phyloP scores from a whole-genome alignment of 768 basidiomycete genomes.

The Collybia nuda region DNA sequence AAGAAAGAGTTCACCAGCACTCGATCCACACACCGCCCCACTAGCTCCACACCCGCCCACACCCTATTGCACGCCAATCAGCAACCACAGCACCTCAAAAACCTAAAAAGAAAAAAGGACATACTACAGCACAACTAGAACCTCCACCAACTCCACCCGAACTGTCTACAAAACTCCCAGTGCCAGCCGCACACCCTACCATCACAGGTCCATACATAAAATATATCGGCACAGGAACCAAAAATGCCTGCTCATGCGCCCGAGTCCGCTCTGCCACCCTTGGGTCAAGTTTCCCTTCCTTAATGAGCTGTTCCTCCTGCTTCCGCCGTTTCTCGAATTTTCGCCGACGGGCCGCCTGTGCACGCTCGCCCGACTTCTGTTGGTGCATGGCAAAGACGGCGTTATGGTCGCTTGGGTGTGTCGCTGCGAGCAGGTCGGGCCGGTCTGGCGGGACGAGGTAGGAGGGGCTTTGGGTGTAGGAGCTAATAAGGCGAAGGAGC shows the following conservation, averaged over 20 bases:
- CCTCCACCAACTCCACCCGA: too few species aligned
- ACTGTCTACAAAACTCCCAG: constrained; percentile 14
- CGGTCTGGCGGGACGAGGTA: constrained; percentile 29
- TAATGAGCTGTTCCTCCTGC: constrained; percentile 17
- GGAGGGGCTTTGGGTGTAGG: constrained; percentile 17
- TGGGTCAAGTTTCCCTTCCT: constrained; percentile 17
- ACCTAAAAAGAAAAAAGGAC: too few species aligned
- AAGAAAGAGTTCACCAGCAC: too few species aligned
- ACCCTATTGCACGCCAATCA: too few species aligned
- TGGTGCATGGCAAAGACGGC: constrained; percentile 1
- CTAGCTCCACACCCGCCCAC: too few species aligned
- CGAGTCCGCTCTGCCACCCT: constrained; percentile 8
- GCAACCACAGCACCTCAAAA: too few species aligned
- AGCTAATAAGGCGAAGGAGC: constrained; percentile 28
- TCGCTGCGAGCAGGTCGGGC: constrained; percentile 40
- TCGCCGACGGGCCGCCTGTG: background rate
- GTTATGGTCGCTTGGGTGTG: constrained; percentile 43
- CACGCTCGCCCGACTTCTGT: background rate
- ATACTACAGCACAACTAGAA: too few species aligned
- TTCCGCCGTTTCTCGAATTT: background rate
- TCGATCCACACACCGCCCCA: too few species aligned
- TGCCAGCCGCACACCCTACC: constrained; percentile 19
- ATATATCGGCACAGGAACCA: constrained; percentile 34
- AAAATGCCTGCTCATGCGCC: constrained; percentile 32
- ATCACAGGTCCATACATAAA: constrained; percentile 3